Evolutionary conservation across 164 flowering plant genomes (phyloP).

Genomic region (Vitis labrusca): DNA sequence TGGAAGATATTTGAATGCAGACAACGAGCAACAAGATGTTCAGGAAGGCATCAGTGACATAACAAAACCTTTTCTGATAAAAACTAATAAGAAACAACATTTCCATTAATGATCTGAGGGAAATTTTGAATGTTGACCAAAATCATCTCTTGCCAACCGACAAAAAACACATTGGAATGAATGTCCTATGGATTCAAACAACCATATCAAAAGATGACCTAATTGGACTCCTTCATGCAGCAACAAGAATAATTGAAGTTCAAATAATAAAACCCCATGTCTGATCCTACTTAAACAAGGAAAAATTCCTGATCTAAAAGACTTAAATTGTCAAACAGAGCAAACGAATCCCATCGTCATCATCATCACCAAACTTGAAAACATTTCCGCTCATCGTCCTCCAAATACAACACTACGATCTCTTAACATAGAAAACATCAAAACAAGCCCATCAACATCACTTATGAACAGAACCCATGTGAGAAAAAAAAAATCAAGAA

Average conservation of each 20-base stretch:
- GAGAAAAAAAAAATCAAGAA: neutral
- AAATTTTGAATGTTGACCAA: neutral
- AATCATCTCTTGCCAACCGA: neutral
- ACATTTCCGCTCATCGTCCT: neutral
- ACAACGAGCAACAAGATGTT: too few species aligned
- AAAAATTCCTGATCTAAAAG: too few species aligned
- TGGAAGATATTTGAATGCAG: too few species aligned
- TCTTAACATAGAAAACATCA: neutral
- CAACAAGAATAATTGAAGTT: neutral
- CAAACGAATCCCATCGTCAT: neutral
- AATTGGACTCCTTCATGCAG: neutral
- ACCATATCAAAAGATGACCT: neutral
- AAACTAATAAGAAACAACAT: neutral
- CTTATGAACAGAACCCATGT: neutral
- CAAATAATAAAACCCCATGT: neutral
- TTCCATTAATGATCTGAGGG: neutral
- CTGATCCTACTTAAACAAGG: too few species aligned
- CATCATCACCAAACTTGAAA: neutral
- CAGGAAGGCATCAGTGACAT: too few species aligned
- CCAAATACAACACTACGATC: neutral
- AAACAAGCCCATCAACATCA: constrained; percentile 3
- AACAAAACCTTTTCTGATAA: too few species aligned
- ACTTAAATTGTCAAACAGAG: neutral
- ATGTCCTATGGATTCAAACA: neutral
- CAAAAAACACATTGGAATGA: neutral